phyloP scores from a whole-genome alignment of 202 grass and related monocot species.

The Dendrocalamus latiflorus region DNA sequence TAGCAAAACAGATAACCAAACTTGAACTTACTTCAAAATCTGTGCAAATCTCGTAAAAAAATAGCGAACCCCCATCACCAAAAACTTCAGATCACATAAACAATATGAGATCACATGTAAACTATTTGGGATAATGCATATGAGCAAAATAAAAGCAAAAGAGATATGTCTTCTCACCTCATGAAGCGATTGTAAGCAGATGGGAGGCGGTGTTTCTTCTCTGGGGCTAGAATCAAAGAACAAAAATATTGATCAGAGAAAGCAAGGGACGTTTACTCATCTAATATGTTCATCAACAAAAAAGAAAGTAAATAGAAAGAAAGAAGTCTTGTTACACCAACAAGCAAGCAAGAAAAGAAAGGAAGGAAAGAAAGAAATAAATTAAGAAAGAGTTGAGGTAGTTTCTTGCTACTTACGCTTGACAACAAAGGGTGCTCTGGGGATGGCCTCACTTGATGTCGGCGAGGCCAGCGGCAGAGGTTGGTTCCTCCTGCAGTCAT shows the following conservation, averaged over 20 bases:
- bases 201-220: slow-evolving; percentile 93
- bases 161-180: slow-evolving; percentile 43
- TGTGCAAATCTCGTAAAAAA: not conserved
- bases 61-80: not conserved
- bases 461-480: slow-evolving; percentile 40
- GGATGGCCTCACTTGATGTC: slow-evolving; percentile 46
- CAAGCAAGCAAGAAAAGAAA: not conserved
- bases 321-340: not conserved
- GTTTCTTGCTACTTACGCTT: slow-evolving; percentile 57
- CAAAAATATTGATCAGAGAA: slow-evolving; percentile 1
- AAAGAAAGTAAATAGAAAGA: not conserved
- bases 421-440: slow-evolving; percentile 69
- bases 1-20: not conserved
- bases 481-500: slow-evolving; percentile 75
- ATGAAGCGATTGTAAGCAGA: slow-evolving; percentile 99
- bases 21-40: not conserved
- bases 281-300: not conserved
- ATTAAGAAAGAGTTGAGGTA: not conserved
- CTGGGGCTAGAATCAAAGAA: slow-evolving; percentile 59
- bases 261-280: not conserved
- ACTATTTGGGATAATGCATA: not conserved
- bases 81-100: too few relatives aligned
- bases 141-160: not conserved
- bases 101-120: slow-evolving; percentile 12
- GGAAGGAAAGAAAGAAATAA: not conserved